phyloP scores from a whole-genome alignment of 352 stramenopile species.

The Halophytophthora batemanensis region DNA sequence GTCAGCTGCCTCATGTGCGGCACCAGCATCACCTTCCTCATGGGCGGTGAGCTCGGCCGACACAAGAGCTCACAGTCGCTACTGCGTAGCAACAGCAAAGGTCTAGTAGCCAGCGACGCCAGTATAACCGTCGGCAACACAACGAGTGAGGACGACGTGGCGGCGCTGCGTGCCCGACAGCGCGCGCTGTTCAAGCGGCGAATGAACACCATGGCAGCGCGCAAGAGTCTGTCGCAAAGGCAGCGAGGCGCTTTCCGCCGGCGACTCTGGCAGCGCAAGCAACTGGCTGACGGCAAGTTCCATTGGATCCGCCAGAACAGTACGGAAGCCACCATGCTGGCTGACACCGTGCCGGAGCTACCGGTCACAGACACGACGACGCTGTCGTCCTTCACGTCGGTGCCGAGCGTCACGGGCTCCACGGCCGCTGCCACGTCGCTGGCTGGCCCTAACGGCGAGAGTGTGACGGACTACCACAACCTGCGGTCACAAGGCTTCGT shows the following conservation, averaged over 20 bases:
- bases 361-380: too few relatives aligned
- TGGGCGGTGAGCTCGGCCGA: constrained; percentile 26
- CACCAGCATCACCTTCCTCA: constrained; percentile 39
- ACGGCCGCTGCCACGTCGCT: constrained; percentile 19
- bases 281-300: constrained; percentile 50
- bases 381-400: constrained; percentile 12
- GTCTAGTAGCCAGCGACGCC: constrained; percentile 4
- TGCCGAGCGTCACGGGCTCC: too few relatives aligned
- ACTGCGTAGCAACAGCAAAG: constrained; percentile 32
- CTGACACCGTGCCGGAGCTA: too few relatives aligned
- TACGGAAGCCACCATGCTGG: too few relatives aligned
- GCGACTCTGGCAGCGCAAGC: constrained; percentile 60
- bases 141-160: constrained; percentile 35
- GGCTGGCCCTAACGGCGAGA: constrained; percentile 43
- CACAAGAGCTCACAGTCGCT: constrained; percentile 59
- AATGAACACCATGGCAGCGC: constrained; percentile 68
- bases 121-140: constrained; percentile 10
- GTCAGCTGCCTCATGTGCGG: constrained; percentile 68
- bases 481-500: constrained; percentile 66
- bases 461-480: constrained; percentile 55
- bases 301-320: constrained; percentile 72
- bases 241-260: constrained; percentile 50
- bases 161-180: too few relatives aligned
- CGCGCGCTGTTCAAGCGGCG: constrained; percentile 55
- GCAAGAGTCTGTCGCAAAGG: constrained; percentile 64